Conservation (phyloP, 768 basidiomycete species). For the Pleurotus tuoliensis region DNA sequence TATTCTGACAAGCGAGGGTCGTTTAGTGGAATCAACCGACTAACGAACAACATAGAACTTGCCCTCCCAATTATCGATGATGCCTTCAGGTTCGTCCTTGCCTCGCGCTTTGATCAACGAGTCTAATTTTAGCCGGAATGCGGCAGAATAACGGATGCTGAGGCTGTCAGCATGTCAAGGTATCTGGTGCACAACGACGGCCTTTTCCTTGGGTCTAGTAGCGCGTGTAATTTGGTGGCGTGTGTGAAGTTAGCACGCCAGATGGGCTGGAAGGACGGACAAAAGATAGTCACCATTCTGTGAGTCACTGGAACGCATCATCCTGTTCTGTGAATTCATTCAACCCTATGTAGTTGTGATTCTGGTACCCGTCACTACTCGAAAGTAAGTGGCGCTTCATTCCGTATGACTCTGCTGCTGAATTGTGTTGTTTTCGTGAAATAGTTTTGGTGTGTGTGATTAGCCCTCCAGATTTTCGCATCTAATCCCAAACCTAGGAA, state of each 20-base stretch:
- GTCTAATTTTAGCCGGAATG: not conserved
- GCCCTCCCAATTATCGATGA: constrained; percentile 86
- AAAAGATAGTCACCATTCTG: constrained; percentile 83
- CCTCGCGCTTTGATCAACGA: not conserved
- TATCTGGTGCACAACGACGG: constrained; percentile 90
- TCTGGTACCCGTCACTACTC: constrained; percentile 91
- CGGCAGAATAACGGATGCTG: constrained; percentile 82
- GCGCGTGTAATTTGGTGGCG: constrained; percentile 94
- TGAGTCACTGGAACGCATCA: constrained; percentile 29
- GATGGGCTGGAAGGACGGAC: constrained; percentile 63
- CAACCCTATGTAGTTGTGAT: constrained; percentile 59
- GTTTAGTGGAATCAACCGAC: constrained; percentile 83
- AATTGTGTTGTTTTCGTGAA: not conserved
- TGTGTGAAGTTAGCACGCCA: constrained; percentile 76
- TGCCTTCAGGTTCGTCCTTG: constrained; percentile 64
- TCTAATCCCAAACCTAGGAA: constrained; percentile 32
- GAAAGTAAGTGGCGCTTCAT: constrained; percentile 50
- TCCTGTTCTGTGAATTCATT: too few relatives aligned
- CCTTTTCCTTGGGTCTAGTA: constrained; percentile 92
- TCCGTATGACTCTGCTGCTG: not conserved
- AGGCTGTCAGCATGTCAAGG: constrained; percentile 95
- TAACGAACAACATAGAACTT: constrained; percentile 87
- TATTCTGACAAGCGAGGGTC: not conserved
- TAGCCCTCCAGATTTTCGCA: not conserved
- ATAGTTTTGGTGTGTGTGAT: constrained; percentile 42